Evolutionary conservation across 2,329 filamentous ascomycete species (phyloP).

Genomic region (Talaromyces sp.): DNA sequence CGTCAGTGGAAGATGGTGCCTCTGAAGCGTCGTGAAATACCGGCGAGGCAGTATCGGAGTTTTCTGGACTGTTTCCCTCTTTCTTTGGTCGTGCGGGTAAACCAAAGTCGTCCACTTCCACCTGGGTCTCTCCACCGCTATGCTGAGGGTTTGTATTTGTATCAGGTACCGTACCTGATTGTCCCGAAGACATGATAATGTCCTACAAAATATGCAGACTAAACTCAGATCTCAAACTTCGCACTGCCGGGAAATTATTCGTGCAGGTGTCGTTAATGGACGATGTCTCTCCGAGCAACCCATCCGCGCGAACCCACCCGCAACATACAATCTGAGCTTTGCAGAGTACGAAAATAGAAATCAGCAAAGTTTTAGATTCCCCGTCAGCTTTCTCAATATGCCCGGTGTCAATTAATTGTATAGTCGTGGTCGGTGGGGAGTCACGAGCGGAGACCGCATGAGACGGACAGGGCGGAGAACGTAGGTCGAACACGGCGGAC

Average conservation of each 20-base stretch:
- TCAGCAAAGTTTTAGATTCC: too few relatives aligned
- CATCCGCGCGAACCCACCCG: constrained; percentile 2
- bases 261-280: constrained; percentile 8
- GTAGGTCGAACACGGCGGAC: background rate
- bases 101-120: constrained; percentile 39
- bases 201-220: background rate
- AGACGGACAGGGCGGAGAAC: constrained; percentile 4
- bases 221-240: background rate
- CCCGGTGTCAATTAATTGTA: background rate
- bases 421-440: background rate
- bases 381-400: too few relatives aligned
- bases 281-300: constrained; percentile 7
- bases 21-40: constrained; percentile 25
- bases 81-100: constrained; percentile 34
- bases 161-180: background rate
- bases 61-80: constrained; percentile 20
- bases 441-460: background rate
- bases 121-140: constrained; percentile 4
- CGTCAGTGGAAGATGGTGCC: background rate
- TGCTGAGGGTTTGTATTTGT: constrained; percentile 1
- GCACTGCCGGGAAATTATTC: background rate
- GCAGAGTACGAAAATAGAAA: background rate
- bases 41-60: constrained; percentile 19
- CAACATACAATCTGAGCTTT: background rate
- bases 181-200: constrained; percentile 11